Evolutionary conservation across 2,329 filamentous ascomycete genomes (phyloP), one percentile per base, ranked within the genome.

Genomic region (Pyrenophora tritici-repentis): DNA sequence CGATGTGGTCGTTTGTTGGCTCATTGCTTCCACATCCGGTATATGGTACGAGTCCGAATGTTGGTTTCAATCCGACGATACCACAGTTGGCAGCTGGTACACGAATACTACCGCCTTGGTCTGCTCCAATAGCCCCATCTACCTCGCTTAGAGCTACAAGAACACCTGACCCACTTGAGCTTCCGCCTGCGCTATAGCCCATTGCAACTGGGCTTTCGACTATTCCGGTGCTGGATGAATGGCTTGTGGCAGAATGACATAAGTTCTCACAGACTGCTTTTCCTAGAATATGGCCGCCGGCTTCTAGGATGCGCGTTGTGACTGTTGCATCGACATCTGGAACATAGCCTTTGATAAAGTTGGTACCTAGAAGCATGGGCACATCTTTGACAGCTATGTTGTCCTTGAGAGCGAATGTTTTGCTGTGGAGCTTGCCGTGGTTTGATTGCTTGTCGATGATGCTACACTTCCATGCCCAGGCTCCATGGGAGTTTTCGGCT

Each of bases 1-100:
- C 77, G 9, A 67, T 32, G 56, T 83, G 80, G 53, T 84, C 82
- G 35, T 81, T 77, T 1, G 79, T 74, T 0, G 79, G 73, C 50
- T 82, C 79, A 0, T 79, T 77, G 33, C 75, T 78, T 2, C 74
- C 73, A 38, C 79, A 74, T 0, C 79, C 81, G 0, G 78, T 83
- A 44, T 76, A 83, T 0, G 81, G 81, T 0, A 83, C 71, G 1
- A 82, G 68, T 0, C 81, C 81, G 55, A 79, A 75, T 0, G 81
- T 83, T 0, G 81, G 78, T 48, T 83, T 83, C 10, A 82, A 62
- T 0, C 80, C 80, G 10, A 81, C 77, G 46, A 66, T 60, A 2
- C 67, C 68, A 40, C 66, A 69, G 24, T 68, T 66, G 20, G 62
- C 71, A 3, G 78, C 70, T 1, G 79, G 78, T 0, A 80, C 74